Evolutionary conservation across 129 eudicot genomes (phyloP).

Genomic region (Silybum marianum): DNA sequence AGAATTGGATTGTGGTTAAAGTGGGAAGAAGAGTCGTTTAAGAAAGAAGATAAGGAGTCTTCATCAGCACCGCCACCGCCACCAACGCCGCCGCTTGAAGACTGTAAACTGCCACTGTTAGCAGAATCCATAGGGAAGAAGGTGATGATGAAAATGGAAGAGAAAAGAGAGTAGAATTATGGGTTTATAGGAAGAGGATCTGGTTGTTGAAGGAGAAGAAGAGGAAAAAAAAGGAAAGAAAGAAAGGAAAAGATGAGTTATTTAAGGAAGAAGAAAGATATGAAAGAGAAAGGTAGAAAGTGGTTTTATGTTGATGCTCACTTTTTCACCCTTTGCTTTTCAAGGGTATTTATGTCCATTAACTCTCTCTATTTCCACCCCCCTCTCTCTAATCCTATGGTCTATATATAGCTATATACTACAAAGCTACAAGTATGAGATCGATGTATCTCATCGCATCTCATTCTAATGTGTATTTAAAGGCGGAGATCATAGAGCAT

Average conservation of each 20-base stretch:
- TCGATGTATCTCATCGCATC: too few relatives aligned
- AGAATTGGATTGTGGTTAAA: background rate
- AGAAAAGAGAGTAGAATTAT: background rate
- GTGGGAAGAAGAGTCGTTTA: constrained; percentile 21
- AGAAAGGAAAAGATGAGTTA: background rate
- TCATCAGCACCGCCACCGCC: constrained; percentile 23
- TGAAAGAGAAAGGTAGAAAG: constrained; percentile 3
- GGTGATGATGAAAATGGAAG: background rate
- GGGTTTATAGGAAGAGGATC: background rate
- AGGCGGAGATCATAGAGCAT: too few relatives aligned
- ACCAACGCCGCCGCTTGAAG: constrained; percentile 39
- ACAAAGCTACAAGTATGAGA: too few relatives aligned
- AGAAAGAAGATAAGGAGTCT: constrained; percentile 40
- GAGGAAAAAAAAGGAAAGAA: background rate
- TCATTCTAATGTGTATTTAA: too few relatives aligned
- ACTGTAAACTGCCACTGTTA: constrained; percentile 50
- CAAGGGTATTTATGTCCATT: background rate
- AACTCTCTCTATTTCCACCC: background rate
- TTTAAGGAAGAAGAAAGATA: constrained; percentile 10
- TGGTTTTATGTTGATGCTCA: constrained; percentile 7
- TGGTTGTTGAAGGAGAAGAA: background rate
- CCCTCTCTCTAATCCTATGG: background rate
- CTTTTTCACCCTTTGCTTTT: background rate
- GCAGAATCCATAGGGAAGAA: constrained; percentile 40
- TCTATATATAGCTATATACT: too few relatives aligned